Conservation (phyloP, 306 rosid species). For the Astragalus glycyphyllos region DNA sequence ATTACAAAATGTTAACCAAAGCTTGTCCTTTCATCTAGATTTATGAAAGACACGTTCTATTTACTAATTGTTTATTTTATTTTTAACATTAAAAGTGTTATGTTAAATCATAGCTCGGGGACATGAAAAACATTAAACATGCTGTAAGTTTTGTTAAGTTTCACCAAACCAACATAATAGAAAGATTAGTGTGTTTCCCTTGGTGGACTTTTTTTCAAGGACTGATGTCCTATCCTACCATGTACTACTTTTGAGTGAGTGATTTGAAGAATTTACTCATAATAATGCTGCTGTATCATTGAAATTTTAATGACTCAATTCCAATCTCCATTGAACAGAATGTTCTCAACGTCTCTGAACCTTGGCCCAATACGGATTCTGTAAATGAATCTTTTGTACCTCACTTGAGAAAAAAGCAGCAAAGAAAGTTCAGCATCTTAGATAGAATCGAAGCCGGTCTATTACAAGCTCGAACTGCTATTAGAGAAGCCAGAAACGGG, state of each 20-base stretch:
- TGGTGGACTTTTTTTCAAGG: too few species aligned
- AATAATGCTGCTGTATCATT: neutral
- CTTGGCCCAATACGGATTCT: conserved; percentile 13
- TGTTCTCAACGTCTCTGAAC: conserved; percentile 31
- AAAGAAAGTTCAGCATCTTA: conserved; percentile 46
- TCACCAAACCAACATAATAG: too few species aligned
- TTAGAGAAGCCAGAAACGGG: conserved; percentile 59
- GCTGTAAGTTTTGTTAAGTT: too few species aligned
- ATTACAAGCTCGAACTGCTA: conserved; percentile 67
- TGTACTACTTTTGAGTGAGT: neutral
- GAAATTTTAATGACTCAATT: neutral
- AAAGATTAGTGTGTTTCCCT: too few species aligned
- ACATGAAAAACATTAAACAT: too few species aligned
- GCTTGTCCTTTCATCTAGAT: too few species aligned
- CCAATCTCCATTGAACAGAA: conserved; percentile 37
- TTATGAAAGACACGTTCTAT: too few species aligned
- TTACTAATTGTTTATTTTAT: too few species aligned
- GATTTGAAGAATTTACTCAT: neutral
- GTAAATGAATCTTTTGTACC: conserved; percentile 44
- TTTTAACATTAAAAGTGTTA: too few species aligned
- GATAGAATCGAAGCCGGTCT: conserved; percentile 57
- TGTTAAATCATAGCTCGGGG: too few species aligned
- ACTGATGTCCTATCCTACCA: neutral
- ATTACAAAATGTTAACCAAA: too few species aligned
- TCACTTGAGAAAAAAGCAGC: conserved; percentile 25